Percentiles rank a stretch among this genome's conserved stretches.
These are phyloP conservation scores for Puya raimondii DNA, from an alignment of 176 grass and related monocot genomes.

Conservation along the genomic window DNA sequence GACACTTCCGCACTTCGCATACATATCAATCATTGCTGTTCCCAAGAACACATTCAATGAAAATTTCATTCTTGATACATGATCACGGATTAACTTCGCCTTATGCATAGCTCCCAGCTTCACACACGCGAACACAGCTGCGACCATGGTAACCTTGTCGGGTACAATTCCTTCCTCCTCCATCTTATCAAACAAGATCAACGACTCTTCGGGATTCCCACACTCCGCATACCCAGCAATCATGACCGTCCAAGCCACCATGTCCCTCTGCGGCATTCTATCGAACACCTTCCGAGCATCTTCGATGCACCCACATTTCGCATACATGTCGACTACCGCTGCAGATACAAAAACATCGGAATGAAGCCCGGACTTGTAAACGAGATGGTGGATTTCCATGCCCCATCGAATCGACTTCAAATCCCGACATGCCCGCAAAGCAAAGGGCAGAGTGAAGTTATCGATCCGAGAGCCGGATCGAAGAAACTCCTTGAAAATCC, in stretches of 20 bases:
- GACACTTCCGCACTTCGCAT: neutral
- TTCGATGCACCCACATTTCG: neutral
- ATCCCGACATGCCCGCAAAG: conserved; percentile 2
- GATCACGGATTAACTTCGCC: neutral
- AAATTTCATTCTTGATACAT: neutral
- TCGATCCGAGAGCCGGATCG: neutral
- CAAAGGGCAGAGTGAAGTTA: neutral
- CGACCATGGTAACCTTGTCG: neutral
- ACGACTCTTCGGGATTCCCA: neutral
- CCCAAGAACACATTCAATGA: neutral
- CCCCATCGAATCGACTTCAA: neutral
- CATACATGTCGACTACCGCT: neutral
- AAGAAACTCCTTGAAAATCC: neutral
- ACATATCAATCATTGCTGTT: conserved; percentile 2
- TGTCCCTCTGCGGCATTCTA: neutral
- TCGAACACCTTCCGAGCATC: neutral
- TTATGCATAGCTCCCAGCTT: neutral
- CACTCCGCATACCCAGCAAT: neutral
- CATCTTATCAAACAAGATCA: conserved; percentile 3
- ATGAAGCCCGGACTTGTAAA: neutral
- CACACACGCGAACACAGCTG: neutral
- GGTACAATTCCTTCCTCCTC: neutral
- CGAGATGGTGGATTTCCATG: neutral
- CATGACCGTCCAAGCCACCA: neutral
- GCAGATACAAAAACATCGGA: conserved; percentile 2